Evolutionary conservation across 208 protist genomes (phyloP), one percentile per base, ranked within the genome.

Genomic region (Leishmania martiniquensis): DNA sequence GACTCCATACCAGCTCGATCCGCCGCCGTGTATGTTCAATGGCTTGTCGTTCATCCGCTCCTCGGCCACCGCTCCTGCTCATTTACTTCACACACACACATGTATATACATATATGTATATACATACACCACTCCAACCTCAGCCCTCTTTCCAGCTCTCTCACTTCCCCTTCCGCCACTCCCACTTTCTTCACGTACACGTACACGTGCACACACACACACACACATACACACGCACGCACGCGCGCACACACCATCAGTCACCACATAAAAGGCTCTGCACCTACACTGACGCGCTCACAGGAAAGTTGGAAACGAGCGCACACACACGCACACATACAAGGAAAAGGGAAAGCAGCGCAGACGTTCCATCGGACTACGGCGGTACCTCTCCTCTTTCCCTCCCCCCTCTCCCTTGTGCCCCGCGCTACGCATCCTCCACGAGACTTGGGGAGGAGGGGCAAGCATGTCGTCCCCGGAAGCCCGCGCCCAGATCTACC

Each of bases 401-500:
- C 13, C 44, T 54, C 47, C 25, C 44, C 5, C 63, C 0, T 54
- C 47, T 22, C n/a, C n/a, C n/a, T n/a, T n/a, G n/a, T n/a, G n/a
- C n/a, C n/a, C n/a, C 39, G 13, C 65, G 12, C 37, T 68, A 63
- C 34, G 42, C 51, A 57, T 70, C 65, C n/a, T n/a, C n/a, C n/a
- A n/a, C n/a, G n/a, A n/a, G 51, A 71, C 17, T 69, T 34, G n/a
- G 22, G 63, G 13, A 59, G 29, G 55, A 69, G 29, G 68, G 59
- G 34, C 81, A 76, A 29, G 15, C 37, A 84, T 84, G 80, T 75
- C 71, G 37, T 74, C 74, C 20, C 80, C 75, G 25, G 87, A 96
- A 72, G 83, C 83, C 42, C 75, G 62, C 44, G 82, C 89, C 32
- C 76, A 75, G 37, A 69, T 54, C 1, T 94, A 94, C 75, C 81